Evolutionary conservation across 331 rosid genomes (phyloP).

Genomic region (Pyracantha coccinea): DNA sequence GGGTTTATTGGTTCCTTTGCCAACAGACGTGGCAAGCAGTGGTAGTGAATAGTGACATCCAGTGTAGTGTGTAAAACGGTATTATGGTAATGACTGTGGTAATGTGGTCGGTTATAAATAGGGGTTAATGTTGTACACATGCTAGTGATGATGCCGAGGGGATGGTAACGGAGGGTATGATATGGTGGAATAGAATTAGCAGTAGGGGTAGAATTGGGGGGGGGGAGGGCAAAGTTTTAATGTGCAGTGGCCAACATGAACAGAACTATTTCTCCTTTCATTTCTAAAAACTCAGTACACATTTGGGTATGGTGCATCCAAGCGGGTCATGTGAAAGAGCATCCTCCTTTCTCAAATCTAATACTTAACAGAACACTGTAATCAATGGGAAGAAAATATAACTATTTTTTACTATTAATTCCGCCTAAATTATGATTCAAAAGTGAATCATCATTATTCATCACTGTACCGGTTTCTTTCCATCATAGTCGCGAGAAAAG

Average conservation of each 20-base stretch:
- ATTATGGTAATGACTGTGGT: background rate
- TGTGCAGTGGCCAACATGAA: background rate
- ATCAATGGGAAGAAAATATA: background rate
- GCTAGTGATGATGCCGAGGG: background rate
- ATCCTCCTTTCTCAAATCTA: background rate
- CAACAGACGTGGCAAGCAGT: background rate
- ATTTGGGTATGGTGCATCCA: background rate
- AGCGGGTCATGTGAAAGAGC: background rate
- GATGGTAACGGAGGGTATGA: background rate
- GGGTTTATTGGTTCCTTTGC: background rate
- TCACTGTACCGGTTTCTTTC: slow-evolving; percentile 74
- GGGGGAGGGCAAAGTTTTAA: background rate
- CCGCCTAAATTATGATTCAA: background rate
- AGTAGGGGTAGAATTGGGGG: background rate
- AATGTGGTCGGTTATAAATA: background rate
- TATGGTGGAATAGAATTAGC: background rate
- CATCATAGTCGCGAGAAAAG: slow-evolving; percentile 53
- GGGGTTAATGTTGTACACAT: background rate
- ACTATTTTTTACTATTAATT: background rate
- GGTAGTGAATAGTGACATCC: background rate
- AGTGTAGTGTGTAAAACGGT: background rate
- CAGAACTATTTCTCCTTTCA: background rate
- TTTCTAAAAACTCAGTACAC: background rate
- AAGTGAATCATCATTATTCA: slow-evolving; percentile 11
- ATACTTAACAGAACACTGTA: background rate